phyloP scores from a whole-genome alignment of 345 rosid genomes.

The Populus alba region DNA sequence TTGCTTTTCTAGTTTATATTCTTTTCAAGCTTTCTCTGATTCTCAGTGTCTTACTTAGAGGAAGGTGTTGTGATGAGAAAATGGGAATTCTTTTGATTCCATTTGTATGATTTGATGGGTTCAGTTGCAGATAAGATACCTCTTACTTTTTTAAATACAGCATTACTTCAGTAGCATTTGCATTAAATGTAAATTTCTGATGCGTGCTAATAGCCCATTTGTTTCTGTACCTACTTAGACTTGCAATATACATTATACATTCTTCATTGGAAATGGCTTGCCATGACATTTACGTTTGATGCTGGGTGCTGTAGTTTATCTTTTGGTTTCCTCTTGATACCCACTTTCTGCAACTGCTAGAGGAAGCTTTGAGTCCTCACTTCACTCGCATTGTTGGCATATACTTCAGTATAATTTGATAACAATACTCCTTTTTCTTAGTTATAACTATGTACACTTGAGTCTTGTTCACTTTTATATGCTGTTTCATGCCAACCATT shows the following conservation, averaged over 20 bases:
- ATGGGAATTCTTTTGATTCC: background rate
- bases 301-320: background rate
- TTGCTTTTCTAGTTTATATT: background rate
- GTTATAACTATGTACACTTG: background rate
- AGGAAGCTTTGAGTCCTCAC: background rate
- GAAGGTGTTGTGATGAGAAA: background rate
- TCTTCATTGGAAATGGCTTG: background rate
- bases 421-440: background rate
- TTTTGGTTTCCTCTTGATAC: background rate
- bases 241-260: background rate
- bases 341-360: background rate
- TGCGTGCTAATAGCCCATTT: background rate
- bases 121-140: background rate
- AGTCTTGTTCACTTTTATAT: background rate
- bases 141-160: background rate
- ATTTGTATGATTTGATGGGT: background rate
- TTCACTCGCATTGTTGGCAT: background rate
- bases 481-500: slow-evolving; percentile 17
- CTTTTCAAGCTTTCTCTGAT: background rate
- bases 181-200: background rate
- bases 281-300: background rate
- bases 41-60: background rate
- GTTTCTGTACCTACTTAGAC: background rate
- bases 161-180: background rate
- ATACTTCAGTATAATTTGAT: background rate